Conservation (phyloP, 2,329 filamentous ascomycete genomes). For the Colletotrichum trifolii region DNA sequence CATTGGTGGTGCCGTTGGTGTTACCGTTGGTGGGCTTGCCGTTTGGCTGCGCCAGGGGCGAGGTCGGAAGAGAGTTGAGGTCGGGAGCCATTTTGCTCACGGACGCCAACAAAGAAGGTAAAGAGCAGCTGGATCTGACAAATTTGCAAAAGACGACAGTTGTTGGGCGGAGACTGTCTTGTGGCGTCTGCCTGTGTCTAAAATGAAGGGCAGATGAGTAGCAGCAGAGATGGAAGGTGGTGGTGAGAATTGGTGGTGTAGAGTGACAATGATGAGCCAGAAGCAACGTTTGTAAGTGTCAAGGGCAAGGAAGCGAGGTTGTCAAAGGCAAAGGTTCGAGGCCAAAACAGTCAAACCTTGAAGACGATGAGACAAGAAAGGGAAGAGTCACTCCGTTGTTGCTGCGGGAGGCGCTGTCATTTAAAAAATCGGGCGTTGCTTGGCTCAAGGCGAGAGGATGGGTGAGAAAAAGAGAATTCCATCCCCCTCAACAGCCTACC, state of each 20-base stretch:
- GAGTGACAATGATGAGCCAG: conserved; percentile 4
- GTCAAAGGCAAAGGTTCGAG: conserved; percentile 6
- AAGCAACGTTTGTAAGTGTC: conserved; percentile 25
- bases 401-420: conserved; percentile 28
- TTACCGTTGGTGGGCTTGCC: conserved; percentile 38
- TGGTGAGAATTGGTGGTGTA: conserved; percentile 8
- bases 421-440: conserved; percentile 30
- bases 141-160: neutral
- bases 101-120: conserved; percentile 15
- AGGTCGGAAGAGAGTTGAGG: conserved; percentile 76
- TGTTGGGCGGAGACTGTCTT: neutral
- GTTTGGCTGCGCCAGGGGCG: conserved; percentile 49
- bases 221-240: conserved; percentile 4
- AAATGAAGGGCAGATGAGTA: neutral
- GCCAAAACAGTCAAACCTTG: conserved; percentile 10
- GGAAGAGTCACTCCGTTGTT: neutral
- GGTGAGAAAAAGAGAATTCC: conserved; percentile 10
- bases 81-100: conserved; percentile 72
- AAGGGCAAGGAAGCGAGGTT: conserved; percentile 3
- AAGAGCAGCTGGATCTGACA: neutral
- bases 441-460: conserved; percentile 19
- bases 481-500: conserved; percentile 12
- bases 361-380: conserved; percentile 14
- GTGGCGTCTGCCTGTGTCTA: neutral
- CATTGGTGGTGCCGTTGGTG: conserved; percentile 6